These are phyloP conservation scores for Apiotrichum mycotoxinovorans DNA, from an alignment of 1,284 basidiomycete species.

Conservation along the genomic window DNA sequence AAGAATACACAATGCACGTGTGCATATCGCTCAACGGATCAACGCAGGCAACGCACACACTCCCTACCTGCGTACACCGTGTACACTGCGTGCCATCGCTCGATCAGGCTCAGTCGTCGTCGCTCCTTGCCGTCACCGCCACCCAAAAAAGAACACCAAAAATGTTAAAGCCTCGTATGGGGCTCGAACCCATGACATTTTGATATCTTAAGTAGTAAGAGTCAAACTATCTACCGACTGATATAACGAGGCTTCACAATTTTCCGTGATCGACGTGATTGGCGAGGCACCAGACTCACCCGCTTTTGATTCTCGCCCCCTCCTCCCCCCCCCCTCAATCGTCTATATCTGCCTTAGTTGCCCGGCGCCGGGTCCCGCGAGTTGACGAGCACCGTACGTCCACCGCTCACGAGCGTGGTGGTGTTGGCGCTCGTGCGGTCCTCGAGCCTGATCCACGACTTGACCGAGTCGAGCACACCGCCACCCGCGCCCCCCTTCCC, in stretches of 20 bases:
- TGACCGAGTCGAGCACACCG: background rate
- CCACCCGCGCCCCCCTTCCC: background rate
- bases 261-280: no score
- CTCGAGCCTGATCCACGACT: conserved; percentile 11
- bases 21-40: no score
- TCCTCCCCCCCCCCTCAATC: no score
- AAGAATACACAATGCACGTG: no score
- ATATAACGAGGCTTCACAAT: conserved; percentile 3
- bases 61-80: no score
- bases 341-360: no score
- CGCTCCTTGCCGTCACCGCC: no score
- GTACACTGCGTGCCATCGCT: no score
- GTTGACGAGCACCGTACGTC: conserved; percentile 3
- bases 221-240: conserved; percentile 6
- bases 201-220: conserved; percentile 6
- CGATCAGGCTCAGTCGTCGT: no score
- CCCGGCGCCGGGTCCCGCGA: conserved; percentile 2
- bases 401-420: conserved; percentile 6
- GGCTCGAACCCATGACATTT: conserved; percentile 6
- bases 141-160: background rate
- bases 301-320: no score
- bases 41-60: no score
- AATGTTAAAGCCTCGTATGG: background rate
- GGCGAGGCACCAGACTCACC: no score
- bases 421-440: conserved; percentile 10